Evolutionary conservation across 495 filamentous ascomycete genomes (phyloP), one percentile per base, ranked within the genome.

Genomic region (Bombardia bombarda): DNA sequence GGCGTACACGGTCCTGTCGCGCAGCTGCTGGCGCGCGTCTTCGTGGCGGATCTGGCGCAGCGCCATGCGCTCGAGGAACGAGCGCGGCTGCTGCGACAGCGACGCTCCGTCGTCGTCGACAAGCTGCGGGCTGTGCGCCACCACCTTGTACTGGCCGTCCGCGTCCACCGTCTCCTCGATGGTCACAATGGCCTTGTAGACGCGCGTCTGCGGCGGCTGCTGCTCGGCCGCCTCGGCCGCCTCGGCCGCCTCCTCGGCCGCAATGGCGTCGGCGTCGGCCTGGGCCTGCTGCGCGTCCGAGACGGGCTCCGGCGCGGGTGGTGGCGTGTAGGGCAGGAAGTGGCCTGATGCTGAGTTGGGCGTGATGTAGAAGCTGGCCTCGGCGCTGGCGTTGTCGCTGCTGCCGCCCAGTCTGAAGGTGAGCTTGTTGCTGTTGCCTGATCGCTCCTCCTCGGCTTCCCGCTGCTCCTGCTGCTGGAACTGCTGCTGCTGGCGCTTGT

Each of bases 161-260:
- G 79, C 67, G 48, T 83, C 69, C 4, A 78, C 80, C 22, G 77
- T 80, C 66, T 95, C 84, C 56, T 85, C 79, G 49, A 95, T 83
- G 4, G 84, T 87, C 46, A 95, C 74, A 36, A 85, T 77, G 38
- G 87, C 82, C 45, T 83, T 88, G 67, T 86, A 94, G 38, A 75
- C 70, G 40, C 79, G 78, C 51, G 78, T 73, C 31, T 69, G 69
- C 4, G 63, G 50, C 21, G 57, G 48, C 32, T 64, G 50, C 9
- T 63, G 40, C 22, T 46, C 47, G 40, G 53, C 53, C 37, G 58
- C 49, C 53, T 70, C 56, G 38, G 69, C 61, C 41, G 56, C 52
- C 19, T 49, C 46, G 35, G 56, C 51, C 25, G 53, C 53, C 35
- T 58, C 61, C 16, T 56, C 50, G n/a, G 57, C 58, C 22, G 56